phyloP scores from a whole-genome alignment of 495 filamentous ascomycete species.

The Penicillium egyptiacum region DNA sequence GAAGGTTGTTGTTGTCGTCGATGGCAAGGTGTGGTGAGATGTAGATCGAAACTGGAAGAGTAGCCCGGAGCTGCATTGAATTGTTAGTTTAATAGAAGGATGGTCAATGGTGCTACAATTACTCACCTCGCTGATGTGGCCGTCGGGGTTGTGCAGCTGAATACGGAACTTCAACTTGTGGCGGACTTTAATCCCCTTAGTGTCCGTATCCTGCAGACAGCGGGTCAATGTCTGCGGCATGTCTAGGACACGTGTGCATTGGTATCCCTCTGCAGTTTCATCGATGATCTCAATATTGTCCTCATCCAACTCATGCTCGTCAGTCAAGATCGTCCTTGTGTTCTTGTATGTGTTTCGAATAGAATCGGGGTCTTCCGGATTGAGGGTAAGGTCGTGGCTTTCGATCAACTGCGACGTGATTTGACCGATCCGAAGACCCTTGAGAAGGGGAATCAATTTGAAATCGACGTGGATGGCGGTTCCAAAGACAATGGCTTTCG shows the following conservation, averaged over 20 bases:
- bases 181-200: slow-evolving; percentile 76
- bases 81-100: slow-evolving; percentile 12
- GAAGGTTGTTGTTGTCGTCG: slow-evolving; percentile 73
- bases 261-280: slow-evolving; percentile 76
- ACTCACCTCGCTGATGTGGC: slow-evolving; percentile 81
- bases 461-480: slow-evolving; percentile 78
- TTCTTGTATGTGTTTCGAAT: slow-evolving; percentile 58
- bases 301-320: slow-evolving; percentile 60
- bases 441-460: slow-evolving; percentile 76
- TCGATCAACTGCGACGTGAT: slow-evolving; percentile 76
- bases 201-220: slow-evolving; percentile 85
- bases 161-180: slow-evolving; percentile 87
- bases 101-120: background rate
- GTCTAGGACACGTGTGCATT: slow-evolving; percentile 64
- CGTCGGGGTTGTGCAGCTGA: slow-evolving; percentile 89
- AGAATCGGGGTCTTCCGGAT: slow-evolving; percentile 49
- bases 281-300: slow-evolving; percentile 67
- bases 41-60: slow-evolving; percentile 83
- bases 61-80: slow-evolving; percentile 66
- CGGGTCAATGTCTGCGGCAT: slow-evolving; percentile 73
- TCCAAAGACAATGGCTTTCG: slow-evolving; percentile 88
- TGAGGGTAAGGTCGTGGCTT: slow-evolving; percentile 65
- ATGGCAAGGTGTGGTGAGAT: slow-evolving; percentile 89
- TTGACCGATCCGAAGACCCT: slow-evolving; percentile 78
- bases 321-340: slow-evolving; percentile 60